Evolutionary conservation across 441 rosid species (phyloP).

Genomic region (Adansonia gregorii): DNA sequence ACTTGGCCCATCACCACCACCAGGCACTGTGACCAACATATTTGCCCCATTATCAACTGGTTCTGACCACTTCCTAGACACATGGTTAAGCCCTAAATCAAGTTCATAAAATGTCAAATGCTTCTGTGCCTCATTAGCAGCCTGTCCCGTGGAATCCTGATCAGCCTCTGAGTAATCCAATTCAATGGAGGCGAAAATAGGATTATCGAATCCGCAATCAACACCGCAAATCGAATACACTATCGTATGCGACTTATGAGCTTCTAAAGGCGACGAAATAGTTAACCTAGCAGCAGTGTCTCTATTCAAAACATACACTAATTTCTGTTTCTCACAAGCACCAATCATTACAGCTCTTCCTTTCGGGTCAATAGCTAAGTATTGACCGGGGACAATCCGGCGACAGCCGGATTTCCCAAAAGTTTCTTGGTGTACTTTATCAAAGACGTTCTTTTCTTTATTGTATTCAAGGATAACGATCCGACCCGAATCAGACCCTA

Average conservation of each 20-base stretch:
- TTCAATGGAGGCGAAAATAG: constrained; percentile 89
- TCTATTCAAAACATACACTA: constrained; percentile 90
- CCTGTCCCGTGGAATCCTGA: constrained; percentile 84
- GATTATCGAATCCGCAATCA: constrained; percentile 95
- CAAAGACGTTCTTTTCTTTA: constrained; percentile 81
- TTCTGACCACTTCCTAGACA: constrained; percentile 95
- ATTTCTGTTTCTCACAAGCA: constrained; percentile 95
- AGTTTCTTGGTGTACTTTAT: constrained; percentile 90
- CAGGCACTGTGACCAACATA: constrained; percentile 95
- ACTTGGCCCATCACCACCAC: constrained; percentile 95
- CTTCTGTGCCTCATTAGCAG: constrained; percentile 91
- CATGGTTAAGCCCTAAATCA: constrained; percentile 96
- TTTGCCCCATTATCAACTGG: constrained; percentile 90
- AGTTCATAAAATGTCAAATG: constrained; percentile 91
- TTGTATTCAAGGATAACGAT: constrained; percentile 89
- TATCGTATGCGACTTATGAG: constrained; percentile 88
- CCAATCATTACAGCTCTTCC: constrained; percentile 95
- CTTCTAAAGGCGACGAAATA: constrained; percentile 94
- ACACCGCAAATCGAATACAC: constrained; percentile 85
- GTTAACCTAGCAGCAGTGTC: constrained; percentile 93
- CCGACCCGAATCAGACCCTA: constrained; percentile 95
- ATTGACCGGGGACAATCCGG: constrained; percentile 94
- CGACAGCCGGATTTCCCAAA: constrained; percentile 95
- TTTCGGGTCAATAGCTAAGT: constrained; percentile 86
- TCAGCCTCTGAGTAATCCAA: constrained; percentile 96